Base-by-base conservation (phyloP, 495 filamentous ascomycete genomes). In the Aspergillus conjunctus region DNA sequence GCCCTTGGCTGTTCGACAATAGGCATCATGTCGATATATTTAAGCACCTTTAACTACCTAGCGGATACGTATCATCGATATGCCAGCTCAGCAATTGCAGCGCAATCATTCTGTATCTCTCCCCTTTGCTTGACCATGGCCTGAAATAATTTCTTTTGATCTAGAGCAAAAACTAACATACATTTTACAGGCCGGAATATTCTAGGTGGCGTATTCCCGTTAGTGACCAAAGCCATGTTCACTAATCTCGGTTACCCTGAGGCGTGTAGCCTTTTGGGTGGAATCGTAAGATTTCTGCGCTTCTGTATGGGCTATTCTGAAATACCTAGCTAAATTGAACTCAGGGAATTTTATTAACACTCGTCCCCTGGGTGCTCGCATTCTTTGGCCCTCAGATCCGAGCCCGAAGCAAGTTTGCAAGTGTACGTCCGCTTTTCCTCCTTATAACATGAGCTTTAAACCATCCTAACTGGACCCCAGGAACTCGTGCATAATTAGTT, bases 1-100 rank as follows among this genome's bases (percentile, higher is more conserved):
- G 87, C 85, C 0, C 79, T 97, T 45, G 84, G 78, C 0, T 84
- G 89, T 58, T 87, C 91, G 7, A 95, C 89, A 0, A 91, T 96
- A 78, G 93, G 93, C 12, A 95, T 98, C 56, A 90, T 91, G 67
- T 87, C 85, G 41, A 85, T 97, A 50, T 97, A 97, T 68, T 79
- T 98, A 10, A 90, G 92, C 2, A 88, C 91, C 0, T 97, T 97
- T 76, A 98, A 97, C 65, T 97, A 97, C 65, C 82, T 97, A 15
- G 92, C 92, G n/a, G 93, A 97, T 71, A 88, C 84, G 3, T 98
- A 96, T 71, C 88, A 91, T 68, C 78, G 83, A 0, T 96, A 92
- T 66, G 91, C 93, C 1, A 91, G 86, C 54, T 94, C 90, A 11
- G 93, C 93, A 2, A 78, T 97, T 46, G 93, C 93, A 1, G 92